Conservation (phyloP, 305 asterid species). For the Ilex paraguariensis region DNA sequence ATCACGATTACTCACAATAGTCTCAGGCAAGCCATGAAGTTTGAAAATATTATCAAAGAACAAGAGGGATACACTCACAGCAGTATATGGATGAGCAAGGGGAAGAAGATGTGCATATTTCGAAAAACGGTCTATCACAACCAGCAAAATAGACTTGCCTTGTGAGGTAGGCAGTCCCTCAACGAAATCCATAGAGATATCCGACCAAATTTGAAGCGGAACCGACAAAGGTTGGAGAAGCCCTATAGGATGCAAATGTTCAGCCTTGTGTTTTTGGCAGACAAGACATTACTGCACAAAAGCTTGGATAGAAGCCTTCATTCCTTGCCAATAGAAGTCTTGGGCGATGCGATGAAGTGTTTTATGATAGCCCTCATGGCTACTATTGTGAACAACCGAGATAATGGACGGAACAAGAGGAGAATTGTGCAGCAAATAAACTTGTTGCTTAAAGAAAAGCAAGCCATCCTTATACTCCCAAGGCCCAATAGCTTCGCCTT, state of each 20-base stretch:
- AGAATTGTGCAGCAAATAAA: neutral
- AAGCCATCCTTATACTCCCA: too few relatives aligned
- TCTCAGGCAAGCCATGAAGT: too few relatives aligned
- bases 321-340: neutral
- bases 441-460: neutral
- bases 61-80: neutral
- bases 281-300: neutral
- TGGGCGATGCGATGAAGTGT: neutral
- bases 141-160: neutral
- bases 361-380: neutral
- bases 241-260: neutral
- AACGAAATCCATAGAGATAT: slow-evolving; percentile 8
- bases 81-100: neutral
- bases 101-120: neutral
- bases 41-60: too few relatives aligned
- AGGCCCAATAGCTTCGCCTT: too few relatives aligned
- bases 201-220: slow-evolving; percentile 2
- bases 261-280: neutral
- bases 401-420: neutral
- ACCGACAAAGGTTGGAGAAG: neutral
- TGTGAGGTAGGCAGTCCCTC: neutral
- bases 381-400: neutral
- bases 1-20: too few relatives aligned
- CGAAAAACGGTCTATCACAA: neutral
- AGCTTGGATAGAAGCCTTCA: neutral